Base-by-base conservation (phyloP, 1,284 basidiomycete species). In the Microbotryomycetes sp. region DNA sequence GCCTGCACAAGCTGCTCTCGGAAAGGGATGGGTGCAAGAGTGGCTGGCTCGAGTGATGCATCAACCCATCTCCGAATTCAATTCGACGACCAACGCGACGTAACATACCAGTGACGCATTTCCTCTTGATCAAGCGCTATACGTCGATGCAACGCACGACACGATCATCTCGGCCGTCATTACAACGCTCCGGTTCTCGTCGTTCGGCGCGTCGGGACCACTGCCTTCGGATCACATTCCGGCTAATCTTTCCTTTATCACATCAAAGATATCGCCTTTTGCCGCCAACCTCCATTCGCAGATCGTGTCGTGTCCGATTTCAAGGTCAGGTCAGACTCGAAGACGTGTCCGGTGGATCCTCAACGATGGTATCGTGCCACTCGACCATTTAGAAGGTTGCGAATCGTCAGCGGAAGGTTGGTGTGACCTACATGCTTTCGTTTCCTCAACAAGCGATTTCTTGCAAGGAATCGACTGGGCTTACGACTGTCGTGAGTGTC, bases 161-260 rank as follows among this genome's bases (percentile, higher is more conserved):
- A 67, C 69, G 11, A 45, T 73, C 52, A 65, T 74, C 45, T 68
- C 66, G 3, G 70, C 72, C 41, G 65, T 73, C 23, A 72, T 81
- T 13, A 79, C 81, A 2, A 79, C 84, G 0, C 75, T 86, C 73
- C 85, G 85, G 73, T 79, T 87, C 60, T 83, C 87, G 4, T 81
- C 77, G 21, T 85, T 91, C 58, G 83, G 87, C 6, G 78, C 78
- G 24, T 74, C 75, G 30, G 89, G 88, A 0, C 83, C 86, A 0
- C 78, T 89, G 1, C 88, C 89, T 0, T 79, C 81, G 9, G 83
- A 84, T 59, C 85, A 85, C 71, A 89, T 91, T 30, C 83, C 83
- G 0, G 74, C 77, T 48, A 73, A 82, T 57, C 79, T 81, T 64
- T 79, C 79, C 3, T 83, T 81, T 69, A 72, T 78, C 41, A 74